phyloP scores from a whole-genome alignment of 352 stramenopile species.

The Phytophthora multivora region DNA sequence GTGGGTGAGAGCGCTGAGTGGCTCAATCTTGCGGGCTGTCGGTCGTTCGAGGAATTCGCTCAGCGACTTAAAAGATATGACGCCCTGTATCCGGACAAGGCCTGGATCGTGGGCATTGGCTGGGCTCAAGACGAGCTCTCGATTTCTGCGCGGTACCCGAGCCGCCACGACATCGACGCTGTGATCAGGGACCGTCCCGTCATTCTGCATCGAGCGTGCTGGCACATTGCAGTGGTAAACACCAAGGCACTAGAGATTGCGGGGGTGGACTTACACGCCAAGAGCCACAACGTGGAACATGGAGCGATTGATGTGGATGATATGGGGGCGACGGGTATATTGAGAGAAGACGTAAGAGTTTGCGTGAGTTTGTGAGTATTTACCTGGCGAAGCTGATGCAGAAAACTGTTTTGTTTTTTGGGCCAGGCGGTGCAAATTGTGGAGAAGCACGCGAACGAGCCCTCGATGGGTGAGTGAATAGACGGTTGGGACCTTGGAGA shows the following conservation, averaged over 20 bases:
- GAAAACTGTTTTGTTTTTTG: background rate
- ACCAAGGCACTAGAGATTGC: conserved; percentile 82
- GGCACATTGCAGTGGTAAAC: conserved; percentile 89
- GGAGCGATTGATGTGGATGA: conserved; percentile 74
- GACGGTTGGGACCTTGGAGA: background rate
- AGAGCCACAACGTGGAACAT: conserved; percentile 34
- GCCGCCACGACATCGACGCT: conserved; percentile 77
- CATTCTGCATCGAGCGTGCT: conserved; percentile 88
- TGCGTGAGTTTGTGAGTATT: background rate
- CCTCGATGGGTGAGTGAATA: conserved; percentile 53
- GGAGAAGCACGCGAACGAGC: conserved; percentile 72
- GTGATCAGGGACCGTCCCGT: conserved; percentile 72
- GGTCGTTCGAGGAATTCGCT: conserved; percentile 76
- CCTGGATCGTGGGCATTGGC: conserved; percentile 83
- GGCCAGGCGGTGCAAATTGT: conserved; percentile 69
- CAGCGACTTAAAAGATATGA: conserved; percentile 62
- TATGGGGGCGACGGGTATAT: conserved; percentile 63
- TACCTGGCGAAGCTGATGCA: background rate
- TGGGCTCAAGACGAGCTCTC: conserved; percentile 89
- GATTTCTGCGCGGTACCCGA: conserved; percentile 58
- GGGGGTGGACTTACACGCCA: conserved; percentile 47
- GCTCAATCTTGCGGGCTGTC: conserved; percentile 77
- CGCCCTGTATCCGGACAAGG: conserved; percentile 60
- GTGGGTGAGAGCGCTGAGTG: conserved; percentile 85
- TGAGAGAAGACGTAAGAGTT: conserved; percentile 62